Base-by-base conservation (phyloP, 345 rosid species). In the Arabidopsis arenosa region DNA sequence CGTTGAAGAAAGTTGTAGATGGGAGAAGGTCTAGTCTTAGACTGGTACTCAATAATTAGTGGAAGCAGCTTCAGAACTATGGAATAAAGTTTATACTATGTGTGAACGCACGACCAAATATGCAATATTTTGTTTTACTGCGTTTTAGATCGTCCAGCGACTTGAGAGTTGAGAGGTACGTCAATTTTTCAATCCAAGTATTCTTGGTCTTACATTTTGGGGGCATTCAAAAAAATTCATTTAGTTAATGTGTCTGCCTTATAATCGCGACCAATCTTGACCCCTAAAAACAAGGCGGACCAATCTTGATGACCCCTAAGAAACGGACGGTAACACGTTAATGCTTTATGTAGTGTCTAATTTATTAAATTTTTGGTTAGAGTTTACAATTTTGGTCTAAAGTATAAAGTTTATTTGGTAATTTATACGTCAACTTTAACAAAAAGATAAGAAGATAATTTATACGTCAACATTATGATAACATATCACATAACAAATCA, bases 1-100 rank as follows among this genome's bases (percentile, higher is more conserved):
- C 60, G 66, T 75, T 57, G 73, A 66, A 66, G 73, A 66, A 66
- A 66, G 51, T 74, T 17, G 60, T 59, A n/a, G 39, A 45, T 45
- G 63, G 70, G 73, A 57, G 48, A 73, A 64, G 26, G 79, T 58
- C 79, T 75, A 60, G 68, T 67, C 63, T 67, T 75, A 75, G 79
- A 40, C 35, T 67, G 79, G 73, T 75, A 75, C 79, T 67, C 74
- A 41, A 2, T 32, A 36, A 45, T 75, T 67, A 75, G 68, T 75
- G 73, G 79, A 67, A 67, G 67, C 66, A 56, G 78, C 78, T 66
- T 44, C 18, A 41, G 4, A 37, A 58, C 45, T 48, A 58, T 47
- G 58, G 53, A 56, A 67, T 75, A 75, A 67, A 67, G 62, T 49
- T 58, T 59, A 67, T 21, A 75, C 73, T 67, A 59, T 58, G 78